Evolutionary conservation across 2,329 filamentous ascomycete species (phyloP), one percentile per base, ranked within the genome.

Genomic region (Stemphylium vesicarium): DNA sequence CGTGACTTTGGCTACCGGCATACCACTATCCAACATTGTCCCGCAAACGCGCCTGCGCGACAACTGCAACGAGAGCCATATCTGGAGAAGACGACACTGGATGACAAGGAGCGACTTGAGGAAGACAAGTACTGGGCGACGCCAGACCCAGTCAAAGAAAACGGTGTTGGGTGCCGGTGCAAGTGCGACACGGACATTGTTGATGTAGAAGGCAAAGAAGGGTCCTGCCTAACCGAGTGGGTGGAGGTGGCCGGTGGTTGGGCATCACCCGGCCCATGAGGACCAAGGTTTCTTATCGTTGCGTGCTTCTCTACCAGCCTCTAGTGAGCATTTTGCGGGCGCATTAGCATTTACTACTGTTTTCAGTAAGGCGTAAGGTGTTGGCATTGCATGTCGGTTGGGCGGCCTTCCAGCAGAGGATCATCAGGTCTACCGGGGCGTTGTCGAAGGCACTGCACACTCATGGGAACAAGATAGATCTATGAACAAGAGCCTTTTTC

Each of bases 11-110:
- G 95, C 50, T 99, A 99, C 80, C 87, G 95, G 71, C 95, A 99
- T 78, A 99, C 95, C 6, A 99, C 95, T 3, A 99, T 99, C 72
- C 94, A 98, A 78, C 95, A 99, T 77, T 99, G 95, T 71, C 95
- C 95, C 1, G 92, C 93, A 50, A 99, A 99, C 72, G 95, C 95
- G 2, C 95, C 94, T 0, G 88, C 89, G 11, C 88, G 91, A 42
- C 95, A 99, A 77, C 83, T 96, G 38, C 86, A 89, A 4, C 86
- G 92, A 53, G 83, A 87, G 47, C 92, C 91, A 0, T 97, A 83
- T 73, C 85, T 96, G 13, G 92, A 97, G 76, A 86, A 79, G 80
- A 95, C 91, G 13, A 96, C 91, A 0, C 69, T 82, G 12, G 90
- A 96, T 63, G 88, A 93, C 72, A 92, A 91, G 78, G 88, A 91